Conservation (phyloP, 805 yeast genomes). For the Saturnispora mendoncae region DNA sequence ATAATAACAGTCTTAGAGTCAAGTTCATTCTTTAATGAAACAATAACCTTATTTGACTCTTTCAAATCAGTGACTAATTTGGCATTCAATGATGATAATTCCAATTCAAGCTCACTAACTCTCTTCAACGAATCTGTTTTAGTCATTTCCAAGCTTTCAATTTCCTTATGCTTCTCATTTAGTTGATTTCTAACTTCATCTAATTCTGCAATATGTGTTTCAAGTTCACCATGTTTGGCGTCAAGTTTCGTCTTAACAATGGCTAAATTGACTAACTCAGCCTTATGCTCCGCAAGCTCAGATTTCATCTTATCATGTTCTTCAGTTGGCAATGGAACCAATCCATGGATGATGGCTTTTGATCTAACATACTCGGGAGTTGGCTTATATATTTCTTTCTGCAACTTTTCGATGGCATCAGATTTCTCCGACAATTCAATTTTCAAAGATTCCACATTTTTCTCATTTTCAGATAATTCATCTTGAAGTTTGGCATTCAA, state of each 20-base stretch:
- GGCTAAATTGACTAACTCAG: background rate
- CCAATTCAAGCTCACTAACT: conserved; percentile 1
- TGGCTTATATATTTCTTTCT: conserved; percentile 8
- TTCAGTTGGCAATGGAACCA: conserved; percentile 20
- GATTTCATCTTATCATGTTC: conserved; percentile 16
- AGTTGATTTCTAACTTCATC: conserved; percentile 1
- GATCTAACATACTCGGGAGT: conserved; percentile 20
- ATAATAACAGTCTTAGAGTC: background rate
- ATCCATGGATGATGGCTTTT: conserved; percentile 25
- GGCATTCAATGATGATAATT: conserved; percentile 1
- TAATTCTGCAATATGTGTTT: conserved; percentile 1
- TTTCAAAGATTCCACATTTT: background rate
- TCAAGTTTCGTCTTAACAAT: background rate
- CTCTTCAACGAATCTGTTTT: background rate
- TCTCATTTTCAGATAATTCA: background rate
- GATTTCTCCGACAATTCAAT: conserved; percentile 11
- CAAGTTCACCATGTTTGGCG: conserved; percentile 4
- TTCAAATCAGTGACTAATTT: background rate
- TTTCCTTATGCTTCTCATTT: conserved; percentile 1
- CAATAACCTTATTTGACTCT: background rate
- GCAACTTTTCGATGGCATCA: background rate
- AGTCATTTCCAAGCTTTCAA: background rate
- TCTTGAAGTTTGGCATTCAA: background rate
- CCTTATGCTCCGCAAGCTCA: conserved; percentile 9
- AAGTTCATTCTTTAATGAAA: background rate